Evolutionary conservation across 2,329 filamentous ascomycete species (phyloP), one percentile per base, ranked within the genome.

Genomic region (Apiospora arundinis): DNA sequence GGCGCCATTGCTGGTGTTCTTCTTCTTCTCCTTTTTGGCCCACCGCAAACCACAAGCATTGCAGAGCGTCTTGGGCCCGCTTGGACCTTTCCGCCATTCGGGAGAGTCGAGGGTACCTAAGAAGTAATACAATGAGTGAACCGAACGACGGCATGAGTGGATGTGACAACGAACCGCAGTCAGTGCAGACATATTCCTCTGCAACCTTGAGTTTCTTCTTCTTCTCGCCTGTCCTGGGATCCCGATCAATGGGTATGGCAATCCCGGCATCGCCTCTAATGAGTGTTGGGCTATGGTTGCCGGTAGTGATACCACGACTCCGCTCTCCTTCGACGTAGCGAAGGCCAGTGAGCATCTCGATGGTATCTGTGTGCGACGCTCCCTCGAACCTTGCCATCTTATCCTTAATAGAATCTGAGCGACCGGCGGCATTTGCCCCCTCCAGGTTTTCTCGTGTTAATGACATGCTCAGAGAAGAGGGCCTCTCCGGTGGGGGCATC

Each of bases 51-150:
- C 95, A 80, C 95, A 98, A 9, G 95, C 95, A 83, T 98, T 98
- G 82, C 95, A 98, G 16, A 98, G 84, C 11, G 95, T 98, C 82
- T 98, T 98, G 1, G 95, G 95, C 2, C 95, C 95, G 74, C 90
- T 94, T 0, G 95, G 95, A 0, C 95, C 95, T 81, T 97, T 98
- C 73, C 95, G 89, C 95, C 95, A 98, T 84, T 98, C 95, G 0
- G 95, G 95, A 21, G 94, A 97, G 79, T 98, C 95, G 52, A 97
- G 87, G 0, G 94, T 98, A 45, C 89, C 90, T 92, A 73, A 5
- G 7, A 40, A 68, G 56, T 37, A 71, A 45, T 56, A 70, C 48
- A 72, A 63, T 63, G 2, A 63, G 56, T 32, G 56, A 40, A 32
- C 18, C 56, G 63, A 65, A 70, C 49, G 60, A 45, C 21, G 45